Base-by-base conservation (phyloP, 352 stramenopile species). In the Globisporangium perplexum region DNA sequence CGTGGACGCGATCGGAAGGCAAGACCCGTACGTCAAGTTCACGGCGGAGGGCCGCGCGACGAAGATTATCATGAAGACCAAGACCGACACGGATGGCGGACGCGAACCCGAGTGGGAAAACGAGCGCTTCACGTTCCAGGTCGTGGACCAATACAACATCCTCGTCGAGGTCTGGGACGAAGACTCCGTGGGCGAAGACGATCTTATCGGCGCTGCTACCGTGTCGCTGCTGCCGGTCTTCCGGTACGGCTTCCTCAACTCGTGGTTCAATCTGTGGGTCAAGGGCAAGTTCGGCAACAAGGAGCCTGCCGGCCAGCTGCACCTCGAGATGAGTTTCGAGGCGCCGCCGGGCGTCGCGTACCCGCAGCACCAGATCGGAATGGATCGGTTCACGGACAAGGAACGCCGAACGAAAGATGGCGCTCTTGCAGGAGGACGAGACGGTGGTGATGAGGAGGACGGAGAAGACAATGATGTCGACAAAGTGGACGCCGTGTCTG, bases 81-180 rank as follows among this genome's bases (percentile, higher is more conserved):
- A 93, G 60, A 93, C 86, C 1, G 85, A 96, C 61, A 88, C 80
- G 18, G 87, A 96, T 59, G 83, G 82, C 35, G 84, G 88, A 1
- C 72, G 69, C 14, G 83, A 92, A 22, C 88, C 85, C 18, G 64
- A 90, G 59, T 98, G 92, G 91, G 74, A 78, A 20, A 68, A 91
- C 50, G 72, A 97, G 51, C 38, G 57, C 12, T 86, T 97, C 45
- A 45, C 36, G n/a, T 91, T 98, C 53, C 74, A 96, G 35, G 69
- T 98, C 44, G 94, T 98, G 4, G 93, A 98, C 57, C 90, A 98
- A 60, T 96, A 91, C 65, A 90, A 84, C 48, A 71, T 98, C 50
- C 54, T 78, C 24, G 69, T 98, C 23, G 87, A 98, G 53, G 75
- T 89, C 53, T 97, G 85, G 76, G 91, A 98, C 53, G 84, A 97